phyloP scores from a whole-genome alignment of 768 basidiomycete species.

The Strobilomyces dryophilus region DNA sequence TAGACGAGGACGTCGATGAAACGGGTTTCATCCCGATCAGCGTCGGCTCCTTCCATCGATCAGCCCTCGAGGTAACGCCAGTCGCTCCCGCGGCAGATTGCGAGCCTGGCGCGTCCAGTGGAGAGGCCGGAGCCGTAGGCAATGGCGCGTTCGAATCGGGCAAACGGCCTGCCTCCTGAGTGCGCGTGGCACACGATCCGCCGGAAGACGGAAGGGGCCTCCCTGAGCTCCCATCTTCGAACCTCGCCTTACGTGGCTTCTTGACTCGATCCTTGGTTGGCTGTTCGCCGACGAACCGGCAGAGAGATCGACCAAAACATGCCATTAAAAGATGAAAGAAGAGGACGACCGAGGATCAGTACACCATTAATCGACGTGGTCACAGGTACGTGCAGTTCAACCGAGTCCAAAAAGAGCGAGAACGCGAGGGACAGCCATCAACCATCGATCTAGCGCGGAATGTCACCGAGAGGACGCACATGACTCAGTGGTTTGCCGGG shows the following conservation, averaged over 20 bases:
- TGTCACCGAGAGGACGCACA: constrained; percentile 81
- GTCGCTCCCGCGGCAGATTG: neutral
- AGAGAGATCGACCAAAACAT: constrained; percentile 18
- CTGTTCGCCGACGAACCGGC: constrained; percentile 33
- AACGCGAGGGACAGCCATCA: constrained; percentile 24
- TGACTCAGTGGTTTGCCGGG: constrained; percentile 70
- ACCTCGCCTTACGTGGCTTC: constrained; percentile 52
- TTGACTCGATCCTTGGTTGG: constrained; percentile 71
- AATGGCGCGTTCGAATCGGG: neutral
- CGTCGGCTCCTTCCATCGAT: constrained; percentile 32
- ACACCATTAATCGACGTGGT: constrained; percentile 30
- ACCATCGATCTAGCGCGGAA: constrained; percentile 42
- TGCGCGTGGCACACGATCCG: neutral
- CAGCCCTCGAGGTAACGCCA: constrained; percentile 14
- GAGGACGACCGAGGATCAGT: constrained; percentile 8
- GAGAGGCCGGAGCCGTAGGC: neutral
- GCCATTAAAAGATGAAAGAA: constrained; percentile 14
- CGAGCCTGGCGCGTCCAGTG: neutral
- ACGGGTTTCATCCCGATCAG: constrained; percentile 31
- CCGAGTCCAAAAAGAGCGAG: constrained; percentile 5
- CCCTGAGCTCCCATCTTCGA: constrained; percentile 11
- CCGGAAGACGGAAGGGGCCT: neutral
- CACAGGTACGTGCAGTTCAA: constrained; percentile 19
- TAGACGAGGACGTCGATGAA: neutral
- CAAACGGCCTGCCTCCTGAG: neutral